These are phyloP conservation scores for Yarrowia sp. DNA, from an alignment of 805 yeast genomes.

Conservation along the genomic window DNA sequence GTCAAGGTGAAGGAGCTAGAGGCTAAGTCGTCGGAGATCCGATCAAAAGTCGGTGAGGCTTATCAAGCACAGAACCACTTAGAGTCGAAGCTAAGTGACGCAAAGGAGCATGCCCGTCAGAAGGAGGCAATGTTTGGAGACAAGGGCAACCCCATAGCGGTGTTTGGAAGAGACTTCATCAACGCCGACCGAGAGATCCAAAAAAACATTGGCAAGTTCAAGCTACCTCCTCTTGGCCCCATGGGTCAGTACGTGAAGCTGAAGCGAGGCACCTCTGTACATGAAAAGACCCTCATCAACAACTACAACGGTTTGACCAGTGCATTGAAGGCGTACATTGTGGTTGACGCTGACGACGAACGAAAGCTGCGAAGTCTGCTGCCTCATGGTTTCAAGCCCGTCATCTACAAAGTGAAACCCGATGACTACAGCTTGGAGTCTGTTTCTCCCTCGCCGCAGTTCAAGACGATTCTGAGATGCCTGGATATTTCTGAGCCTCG, in stretches of 20 bases:
- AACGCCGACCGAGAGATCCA: background rate
- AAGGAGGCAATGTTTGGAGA: conserved; percentile 1
- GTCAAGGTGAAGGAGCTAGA: background rate
- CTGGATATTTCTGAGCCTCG: conserved; percentile 14
- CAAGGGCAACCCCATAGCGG: conserved; percentile 24
- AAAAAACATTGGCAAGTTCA: background rate
- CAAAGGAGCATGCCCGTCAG: background rate
- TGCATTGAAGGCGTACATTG: background rate
- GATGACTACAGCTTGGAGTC: background rate
- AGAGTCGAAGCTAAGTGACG: background rate
- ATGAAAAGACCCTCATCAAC: background rate
- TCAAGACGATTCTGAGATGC: background rate
- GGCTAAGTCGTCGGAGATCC: background rate
- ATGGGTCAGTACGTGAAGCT: conserved; percentile 25
- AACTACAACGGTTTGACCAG: background rate
- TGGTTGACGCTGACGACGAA: conserved; percentile 1
- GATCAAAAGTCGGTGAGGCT: background rate
- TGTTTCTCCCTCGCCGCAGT: background rate
- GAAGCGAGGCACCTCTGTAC: background rate
- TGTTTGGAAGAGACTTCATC: background rate
- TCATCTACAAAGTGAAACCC: background rate
- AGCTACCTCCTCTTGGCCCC: conserved; percentile 16
- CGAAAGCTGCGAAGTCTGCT: background rate
- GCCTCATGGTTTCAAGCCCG: background rate
- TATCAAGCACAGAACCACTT: background rate